Evolutionary conservation across 208 protist genomes (phyloP).

Genomic region (Trypanosoma vivax): DNA sequence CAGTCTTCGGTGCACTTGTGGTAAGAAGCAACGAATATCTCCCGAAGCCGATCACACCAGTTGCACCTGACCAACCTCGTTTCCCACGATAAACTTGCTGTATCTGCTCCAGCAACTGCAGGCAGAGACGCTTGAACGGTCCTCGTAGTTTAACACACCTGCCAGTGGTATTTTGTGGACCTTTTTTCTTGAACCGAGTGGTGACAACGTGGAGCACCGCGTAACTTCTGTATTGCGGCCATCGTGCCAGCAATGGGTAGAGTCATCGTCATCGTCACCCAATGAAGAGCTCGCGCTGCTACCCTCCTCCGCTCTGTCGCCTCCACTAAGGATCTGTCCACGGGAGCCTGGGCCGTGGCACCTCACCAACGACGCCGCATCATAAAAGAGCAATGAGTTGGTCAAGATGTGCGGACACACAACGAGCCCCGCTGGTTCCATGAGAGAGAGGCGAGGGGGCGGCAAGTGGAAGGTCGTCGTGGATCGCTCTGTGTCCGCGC

Average conservation of each 20-base stretch:
- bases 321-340: neutral
- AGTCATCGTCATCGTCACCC: neutral
- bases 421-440: conserved; percentile 20
- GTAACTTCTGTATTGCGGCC: neutral
- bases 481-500: conserved; percentile 22
- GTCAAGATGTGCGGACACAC: conserved; percentile 35
- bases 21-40: no score
- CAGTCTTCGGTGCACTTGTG: no score
- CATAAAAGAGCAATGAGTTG: conserved; percentile 23
- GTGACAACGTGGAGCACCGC: neutral
- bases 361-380: conserved; percentile 4
- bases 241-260: no score
- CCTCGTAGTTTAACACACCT: conserved; percentile 1
- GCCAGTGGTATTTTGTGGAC: conserved; percentile 8
- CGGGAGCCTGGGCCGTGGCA: neutral
- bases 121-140: conserved; percentile 4
- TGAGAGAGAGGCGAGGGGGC: conserved; percentile 25
- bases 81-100: conserved; percentile 2
- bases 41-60: conserved; percentile 7
- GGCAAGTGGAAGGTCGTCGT: conserved; percentile 23
- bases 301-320: no score
- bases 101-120: conserved; percentile 17
- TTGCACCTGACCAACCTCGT: conserved; percentile 6
- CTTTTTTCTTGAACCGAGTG: neutral
- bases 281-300: no score